Evolutionary conservation across 208 protist genomes (phyloP), one percentile per base, ranked within the genome.

Genomic region (Zelonia costaricensis): DNA sequence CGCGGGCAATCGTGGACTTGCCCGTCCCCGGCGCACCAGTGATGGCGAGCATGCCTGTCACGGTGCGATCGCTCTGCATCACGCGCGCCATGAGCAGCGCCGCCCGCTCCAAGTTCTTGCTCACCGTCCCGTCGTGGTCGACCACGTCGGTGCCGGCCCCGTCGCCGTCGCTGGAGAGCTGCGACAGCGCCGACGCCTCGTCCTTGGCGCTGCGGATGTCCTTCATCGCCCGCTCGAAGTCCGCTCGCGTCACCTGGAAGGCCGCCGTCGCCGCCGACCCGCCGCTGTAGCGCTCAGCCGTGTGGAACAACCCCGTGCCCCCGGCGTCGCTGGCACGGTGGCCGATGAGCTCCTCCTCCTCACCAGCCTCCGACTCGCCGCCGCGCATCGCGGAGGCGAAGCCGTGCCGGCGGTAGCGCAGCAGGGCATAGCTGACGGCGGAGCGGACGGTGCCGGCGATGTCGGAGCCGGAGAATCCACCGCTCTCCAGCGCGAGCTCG

Each of bases 401-500:
- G 7, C 40, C 57, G 1, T 47, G 49, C 36, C 88, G 36, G 40
- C 67, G 77, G 55, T 87, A 78, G 10, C 86, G 80, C 47, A 91
- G 69, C 28, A 97, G 61, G 0, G 92, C 88, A 67, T 84, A 85
- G 65, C 89, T 97, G 3, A 83, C 45, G 16, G 95, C 95, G 4
- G 80, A 64, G 22, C 89, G 86, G 25, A 96, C 87, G 31, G 84
- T 64, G 36, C 91, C 92, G 0, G 86, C 85, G 49, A 98, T 90
- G 67, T 99, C 98, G 33, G 98, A 94, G 48, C 98, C 98, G 20
- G 90, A 98, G 76, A 98, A 99, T 53, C 99, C 99, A 48, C 90
- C 95, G 1, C 97, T 98, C n/a, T 73, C 43, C 10, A 57, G 55
- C 0, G 98, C 98, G 7, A 99, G 69, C 4, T 93, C 56, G 15